Evolutionary conservation across 257 asterid genomes (phyloP), one percentile per base, ranked within the genome.

Genomic region (Paraleonurus japonicus): DNA sequence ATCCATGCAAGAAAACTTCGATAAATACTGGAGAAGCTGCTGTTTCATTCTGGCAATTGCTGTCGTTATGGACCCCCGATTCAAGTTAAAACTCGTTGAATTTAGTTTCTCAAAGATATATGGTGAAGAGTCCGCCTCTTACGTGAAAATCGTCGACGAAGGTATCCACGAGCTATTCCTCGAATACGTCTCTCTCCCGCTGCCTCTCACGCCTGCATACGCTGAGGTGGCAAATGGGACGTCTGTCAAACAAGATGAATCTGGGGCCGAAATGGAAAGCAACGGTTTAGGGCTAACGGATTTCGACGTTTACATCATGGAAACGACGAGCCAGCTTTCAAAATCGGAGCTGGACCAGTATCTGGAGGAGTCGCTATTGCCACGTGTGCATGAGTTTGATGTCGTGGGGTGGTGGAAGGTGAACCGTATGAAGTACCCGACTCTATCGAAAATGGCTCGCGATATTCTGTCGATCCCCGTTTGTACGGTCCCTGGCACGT

Each of bases 11-110:
- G 97, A 84, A 77, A 90, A 80, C 27, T 95, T 95, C 8, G 89
- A 95, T 10, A 81, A 70, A 1, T 95, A 95, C 84, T 95, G 98
- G 98, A 88, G 73, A 76, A 89, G 89, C 62, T 77, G 93, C 72
- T 92, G 92, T 72, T 86, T 84, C 69, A 81, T 92, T 24, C 81
- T 95, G 45, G 98, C 99, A 0, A 84, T 85, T 6, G 97, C 99
- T 0, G 99, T 92, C 3, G 96, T 95, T 13, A 82, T 95, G 97
- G 99, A 92, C 74, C 99, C 99, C 8, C 81, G 99, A 60, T 95
- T 92, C 90, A 95, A 95, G 71, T 84, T 95, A 88, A 95, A 92
- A 70, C 94, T 95, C 0, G 99, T 95, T 0, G 96, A 95, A 27
- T 95, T 94, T 75, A 86, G 93, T 65, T 91, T 95, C 69, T 81